Evolutionary conservation across 768 basidiomycete species (phyloP).

Genomic region (Cytidiella melzeri): DNA sequence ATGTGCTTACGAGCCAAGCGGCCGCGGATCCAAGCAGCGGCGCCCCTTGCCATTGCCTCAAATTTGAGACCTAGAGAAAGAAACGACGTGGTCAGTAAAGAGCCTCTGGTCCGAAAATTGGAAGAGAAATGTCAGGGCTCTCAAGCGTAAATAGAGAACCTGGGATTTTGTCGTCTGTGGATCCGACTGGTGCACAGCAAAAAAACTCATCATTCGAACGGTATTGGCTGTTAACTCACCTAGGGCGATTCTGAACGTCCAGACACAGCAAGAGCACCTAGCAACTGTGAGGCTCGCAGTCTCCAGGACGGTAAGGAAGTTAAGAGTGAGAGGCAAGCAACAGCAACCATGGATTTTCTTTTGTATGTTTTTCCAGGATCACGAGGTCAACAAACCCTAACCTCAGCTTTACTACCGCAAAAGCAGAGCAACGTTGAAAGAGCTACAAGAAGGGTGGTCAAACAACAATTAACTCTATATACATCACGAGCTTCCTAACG

Average conservation of each 20-base stretch:
- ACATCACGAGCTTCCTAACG: slow-evolving; percentile 28
- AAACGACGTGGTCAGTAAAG: background rate
- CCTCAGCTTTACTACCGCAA: background rate
- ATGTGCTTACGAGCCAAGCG: too few relatives aligned
- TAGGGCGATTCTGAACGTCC: too few relatives aligned
- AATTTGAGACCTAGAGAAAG: too few relatives aligned
- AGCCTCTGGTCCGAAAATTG: background rate
- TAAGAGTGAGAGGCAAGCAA: background rate
- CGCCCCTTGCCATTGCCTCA: too few relatives aligned
- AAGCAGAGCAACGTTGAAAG: background rate
- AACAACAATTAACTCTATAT: slow-evolving; percentile 2
- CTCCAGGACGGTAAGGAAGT: slow-evolving; percentile 1
- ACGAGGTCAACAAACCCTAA: background rate
- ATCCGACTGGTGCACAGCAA: slow-evolving; percentile 29
- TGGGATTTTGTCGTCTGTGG: slow-evolving; percentile 23
- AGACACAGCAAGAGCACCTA: background rate
- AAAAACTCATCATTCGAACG: slow-evolving; percentile 17
- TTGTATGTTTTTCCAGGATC: background rate
- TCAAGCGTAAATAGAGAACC: slow-evolving; percentile 26
- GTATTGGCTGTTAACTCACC: background rate
- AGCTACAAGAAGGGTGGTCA: slow-evolving; percentile 1
- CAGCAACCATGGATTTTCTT: too few relatives aligned
- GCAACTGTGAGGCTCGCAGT: too few relatives aligned
- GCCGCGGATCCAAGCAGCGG: too few relatives aligned
- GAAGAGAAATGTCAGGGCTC: slow-evolving; percentile 19